phyloP scores from a whole-genome alignment of 2,329 filamentous ascomycete species.

The Thielaviopsis ethacetica region DNA sequence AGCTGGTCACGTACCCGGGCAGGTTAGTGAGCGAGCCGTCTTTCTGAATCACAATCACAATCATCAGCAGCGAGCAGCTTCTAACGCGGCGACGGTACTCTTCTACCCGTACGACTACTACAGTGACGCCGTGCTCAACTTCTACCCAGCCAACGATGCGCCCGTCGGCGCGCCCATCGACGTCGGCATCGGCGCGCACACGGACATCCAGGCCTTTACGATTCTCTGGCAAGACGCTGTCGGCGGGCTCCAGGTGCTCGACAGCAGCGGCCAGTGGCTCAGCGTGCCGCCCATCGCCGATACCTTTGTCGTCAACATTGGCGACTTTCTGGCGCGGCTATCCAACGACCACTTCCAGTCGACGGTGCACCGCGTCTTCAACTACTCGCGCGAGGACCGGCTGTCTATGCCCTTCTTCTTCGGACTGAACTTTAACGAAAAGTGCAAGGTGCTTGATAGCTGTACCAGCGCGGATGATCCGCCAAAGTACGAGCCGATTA shows the following conservation, averaged over 20 bases:
- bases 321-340: constrained; percentile 16
- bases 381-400: constrained; percentile 23
- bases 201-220: constrained; percentile 25
- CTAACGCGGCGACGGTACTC: too few relatives aligned
- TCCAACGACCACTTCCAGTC: constrained; percentile 15
- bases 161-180: constrained; percentile 13
- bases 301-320: constrained; percentile 17
- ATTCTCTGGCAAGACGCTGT: constrained; percentile 22
- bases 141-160: constrained; percentile 25
- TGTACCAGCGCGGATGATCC: constrained; percentile 30
- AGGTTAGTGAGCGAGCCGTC: constrained; percentile 16
- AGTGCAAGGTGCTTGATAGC: constrained; percentile 30
- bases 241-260: constrained; percentile 17
- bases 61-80: constrained; percentile 26
- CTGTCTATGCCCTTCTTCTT: constrained; percentile 43
- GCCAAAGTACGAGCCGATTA: constrained; percentile 33
- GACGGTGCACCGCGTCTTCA: constrained; percentile 22
- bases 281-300: constrained; percentile 15
- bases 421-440: constrained; percentile 35
- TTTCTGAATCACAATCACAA: constrained; percentile 16
- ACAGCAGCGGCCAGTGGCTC: constrained; percentile 15
- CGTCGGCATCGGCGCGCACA: constrained; percentile 30
- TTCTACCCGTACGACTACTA: too few relatives aligned
- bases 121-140: constrained; percentile 23
- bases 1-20: constrained; percentile 34